phyloP scores from a whole-genome alignment of 2,329 filamentous ascomycete species.

The Aphanocladium album region DNA sequence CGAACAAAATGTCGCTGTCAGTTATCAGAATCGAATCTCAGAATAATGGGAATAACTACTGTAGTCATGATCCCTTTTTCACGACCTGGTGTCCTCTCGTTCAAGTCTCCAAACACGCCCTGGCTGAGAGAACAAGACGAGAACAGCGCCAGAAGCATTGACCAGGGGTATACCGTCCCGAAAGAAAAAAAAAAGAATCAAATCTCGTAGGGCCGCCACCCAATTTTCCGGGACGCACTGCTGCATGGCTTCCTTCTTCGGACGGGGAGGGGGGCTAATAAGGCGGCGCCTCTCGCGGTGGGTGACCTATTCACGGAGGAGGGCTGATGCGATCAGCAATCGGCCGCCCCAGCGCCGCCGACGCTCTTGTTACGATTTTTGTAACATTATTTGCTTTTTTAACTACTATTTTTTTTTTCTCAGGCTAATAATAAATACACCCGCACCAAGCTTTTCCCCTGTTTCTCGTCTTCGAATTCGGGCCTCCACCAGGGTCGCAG shows the following conservation, averaged over 20 bases:
- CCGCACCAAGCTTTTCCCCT: not conserved
- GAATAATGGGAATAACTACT: not conserved
- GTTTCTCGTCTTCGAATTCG: not conserved
- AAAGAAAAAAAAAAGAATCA: no score
- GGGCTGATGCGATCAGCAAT: not conserved
- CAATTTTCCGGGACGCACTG: not conserved
- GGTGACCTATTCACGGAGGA: no score
- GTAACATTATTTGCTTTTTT: no score
- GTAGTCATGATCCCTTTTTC: no score
- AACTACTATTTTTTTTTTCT: not conserved
- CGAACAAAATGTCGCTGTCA: no score
- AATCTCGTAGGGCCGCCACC: conserved; percentile 1
- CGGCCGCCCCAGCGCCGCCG: no score
- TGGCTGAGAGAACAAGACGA: not conserved
- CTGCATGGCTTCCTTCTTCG: not conserved
- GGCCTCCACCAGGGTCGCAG: not conserved
- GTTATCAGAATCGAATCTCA: not conserved
- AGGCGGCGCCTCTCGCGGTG: no score
- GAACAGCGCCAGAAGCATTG: no score
- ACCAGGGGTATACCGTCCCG: not conserved
- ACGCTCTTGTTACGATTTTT: no score
- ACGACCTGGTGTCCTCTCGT: no score
- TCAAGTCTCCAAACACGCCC: not conserved
- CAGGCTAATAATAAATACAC: not conserved
- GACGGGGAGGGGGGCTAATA: no score